Conservation (phyloP, 2,329 filamentous ascomycete genomes). For the Ascomycota sp. region DNA sequence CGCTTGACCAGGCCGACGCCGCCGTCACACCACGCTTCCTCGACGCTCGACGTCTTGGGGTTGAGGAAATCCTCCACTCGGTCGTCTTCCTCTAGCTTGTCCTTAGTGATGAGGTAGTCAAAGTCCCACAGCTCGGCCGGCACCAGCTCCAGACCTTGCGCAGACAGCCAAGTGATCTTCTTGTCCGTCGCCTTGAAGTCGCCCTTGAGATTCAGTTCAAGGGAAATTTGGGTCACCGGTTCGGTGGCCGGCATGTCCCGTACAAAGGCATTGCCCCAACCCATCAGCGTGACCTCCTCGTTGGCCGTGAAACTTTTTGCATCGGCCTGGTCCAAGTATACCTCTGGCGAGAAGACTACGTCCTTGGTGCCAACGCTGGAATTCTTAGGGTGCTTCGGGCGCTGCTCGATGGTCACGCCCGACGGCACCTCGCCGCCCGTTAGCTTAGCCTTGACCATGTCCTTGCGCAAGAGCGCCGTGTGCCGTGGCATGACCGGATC, state of each 20-base stretch:
- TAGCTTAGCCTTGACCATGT: slow-evolving; percentile 50
- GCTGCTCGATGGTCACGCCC: slow-evolving; percentile 46
- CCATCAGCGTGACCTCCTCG: slow-evolving; percentile 92
- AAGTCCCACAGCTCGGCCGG: slow-evolving; percentile 82
- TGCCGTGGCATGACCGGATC: slow-evolving; percentile 57
- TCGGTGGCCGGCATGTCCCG: slow-evolving; percentile 38
- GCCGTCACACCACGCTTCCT: slow-evolving; percentile 58
- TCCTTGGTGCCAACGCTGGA: slow-evolving; percentile 66
- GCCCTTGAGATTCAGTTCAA: slow-evolving; percentile 78
- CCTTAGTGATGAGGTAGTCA: slow-evolving; percentile 87
- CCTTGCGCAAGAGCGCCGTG: slow-evolving; percentile 50
- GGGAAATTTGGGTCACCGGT: slow-evolving; percentile 47
- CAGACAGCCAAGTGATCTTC: slow-evolving; percentile 87
- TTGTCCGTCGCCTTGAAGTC: slow-evolving; percentile 92
- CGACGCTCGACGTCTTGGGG: slow-evolving; percentile 51
- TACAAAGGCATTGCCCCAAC: slow-evolving; percentile 81
- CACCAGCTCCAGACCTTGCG: slow-evolving; percentile 54
- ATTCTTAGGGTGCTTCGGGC: slow-evolving; percentile 82
- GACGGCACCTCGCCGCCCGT: slow-evolving; percentile 47
- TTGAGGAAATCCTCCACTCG: slow-evolving; percentile 69
- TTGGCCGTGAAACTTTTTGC: slow-evolving; percentile 60
- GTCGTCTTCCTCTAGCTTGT: slow-evolving; percentile 79
- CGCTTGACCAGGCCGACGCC: slow-evolving; percentile 62
- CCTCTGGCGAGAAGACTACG: slow-evolving; percentile 53
- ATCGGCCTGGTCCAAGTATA: slow-evolving; percentile 75